Evolutionary conservation across 768 basidiomycete genomes (phyloP).

Genomic region (Naganishia randhawae): DNA sequence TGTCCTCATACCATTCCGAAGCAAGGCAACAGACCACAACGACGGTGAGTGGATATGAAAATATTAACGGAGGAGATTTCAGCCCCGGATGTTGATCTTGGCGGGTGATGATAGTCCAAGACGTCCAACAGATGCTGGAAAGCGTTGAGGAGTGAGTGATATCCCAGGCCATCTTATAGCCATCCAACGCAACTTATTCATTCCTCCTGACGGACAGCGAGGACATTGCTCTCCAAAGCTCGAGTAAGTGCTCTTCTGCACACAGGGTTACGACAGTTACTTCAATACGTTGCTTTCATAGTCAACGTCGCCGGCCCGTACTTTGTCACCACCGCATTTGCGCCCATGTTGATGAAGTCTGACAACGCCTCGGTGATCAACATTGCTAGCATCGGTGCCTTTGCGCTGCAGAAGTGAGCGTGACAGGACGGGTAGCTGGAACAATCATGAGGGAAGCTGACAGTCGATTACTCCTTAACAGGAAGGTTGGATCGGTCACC

Average conservation of each 20-base stretch:
- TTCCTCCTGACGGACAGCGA: conserved; percentile 2
- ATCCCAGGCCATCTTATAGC: not conserved
- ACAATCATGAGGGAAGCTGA: not conserved
- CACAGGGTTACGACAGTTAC: not conserved
- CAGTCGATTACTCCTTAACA: not conserved
- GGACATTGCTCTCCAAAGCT: conserved; percentile 19
- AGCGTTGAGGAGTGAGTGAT: conserved; percentile 42
- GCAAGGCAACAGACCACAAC: conserved; percentile 32
- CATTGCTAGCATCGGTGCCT: conserved; percentile 23
- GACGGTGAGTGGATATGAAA: conserved; percentile 31
- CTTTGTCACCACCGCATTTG: conserved; percentile 34
- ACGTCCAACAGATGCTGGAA: conserved; percentile 41
- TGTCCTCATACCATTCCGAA: conserved; percentile 35
- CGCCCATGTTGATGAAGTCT: conserved; percentile 22
- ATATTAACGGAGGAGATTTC: too few relatives aligned
- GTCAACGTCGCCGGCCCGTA: conserved; percentile 44
- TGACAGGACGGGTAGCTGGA: too few relatives aligned
- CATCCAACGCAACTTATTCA: not conserved
- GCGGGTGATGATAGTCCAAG: conserved; percentile 28
- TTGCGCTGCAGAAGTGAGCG: conserved; percentile 23
- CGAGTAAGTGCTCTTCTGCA: not conserved
- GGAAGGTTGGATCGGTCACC: conserved; percentile 19
- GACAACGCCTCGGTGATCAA: conserved; percentile 27
- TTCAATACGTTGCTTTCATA: conserved; percentile 24
- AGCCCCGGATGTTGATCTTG: not conserved